Base-by-base conservation (phyloP, 1,284 basidiomycete genomes). In the Gymnopus androsaceus region DNA sequence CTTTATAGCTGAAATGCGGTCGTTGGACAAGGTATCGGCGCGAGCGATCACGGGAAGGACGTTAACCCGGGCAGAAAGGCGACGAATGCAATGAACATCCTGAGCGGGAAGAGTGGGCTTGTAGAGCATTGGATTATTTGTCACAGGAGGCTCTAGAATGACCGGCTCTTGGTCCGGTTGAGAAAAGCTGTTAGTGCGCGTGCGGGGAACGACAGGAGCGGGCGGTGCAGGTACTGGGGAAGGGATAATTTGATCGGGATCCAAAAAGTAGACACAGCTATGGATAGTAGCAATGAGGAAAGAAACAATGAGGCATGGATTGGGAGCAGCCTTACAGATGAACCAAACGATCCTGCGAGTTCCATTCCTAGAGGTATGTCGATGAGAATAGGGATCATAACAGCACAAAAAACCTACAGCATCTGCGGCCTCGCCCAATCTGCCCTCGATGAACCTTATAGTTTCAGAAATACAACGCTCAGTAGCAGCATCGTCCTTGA, bases 11-110 rank as follows among this genome's bases (percentile, higher is more conserved):
- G 82, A 80, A 52, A 93, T 80, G 57, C 88, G 84, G 66, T 97
- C 94, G 70, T 95, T 95, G 50, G 94, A 94, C 65, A 98, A 81
- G 54, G 88, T 87, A 75, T 98, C 95, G 44, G 93, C 88, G 66
- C 94, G 89, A 61, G 94, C 92, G 64, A 98, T 90, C 65, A 98
- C 92, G 55, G 95, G 95, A 62, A 98, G 90, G 55, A 98, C 86
- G 75, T 98, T 98, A 73, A 97, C 94, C 67, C 94, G 89, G 64
- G 86, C 83, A 68, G 94, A 95, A 62, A 98, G 79, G 49, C 90
- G 83, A 64, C 90, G 85, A 76, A 98, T 97, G 67, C 93, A 91
- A 67, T 87, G 85, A 66, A 97, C 90, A 76, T 98, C 95, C 59
- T 88, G 81, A 42, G 83, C 76, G 54, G 87, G 87, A 44, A 89